A percentile compares a stretch with the other conserved stretches of the same genome.
Evolutionary conservation across 2,329 filamentous ascomycete species (phyloP).

Genomic region (Fusarium sp.): DNA sequence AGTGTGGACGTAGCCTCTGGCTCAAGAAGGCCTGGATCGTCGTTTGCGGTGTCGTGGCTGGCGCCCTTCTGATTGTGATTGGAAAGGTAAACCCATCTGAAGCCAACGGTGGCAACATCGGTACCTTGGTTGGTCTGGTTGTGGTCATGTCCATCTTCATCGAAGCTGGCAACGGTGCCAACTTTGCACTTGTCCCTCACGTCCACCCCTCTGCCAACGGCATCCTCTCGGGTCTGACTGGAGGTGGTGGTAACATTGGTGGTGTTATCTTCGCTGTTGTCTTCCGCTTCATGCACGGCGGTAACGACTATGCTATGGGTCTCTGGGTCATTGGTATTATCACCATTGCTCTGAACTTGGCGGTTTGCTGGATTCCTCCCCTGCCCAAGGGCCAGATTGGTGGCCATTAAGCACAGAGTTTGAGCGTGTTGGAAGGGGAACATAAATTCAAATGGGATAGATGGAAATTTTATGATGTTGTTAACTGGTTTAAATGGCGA

Average conservation of each 20-base stretch:
- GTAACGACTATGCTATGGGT: conserved; percentile 72
- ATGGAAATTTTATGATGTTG: neutral
- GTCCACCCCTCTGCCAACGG: conserved; percentile 87
- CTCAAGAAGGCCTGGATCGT: conserved; percentile 60
- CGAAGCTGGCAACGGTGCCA: conserved; percentile 86
- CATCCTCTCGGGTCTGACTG: conserved; percentile 78
- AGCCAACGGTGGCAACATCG: conserved; percentile 51
- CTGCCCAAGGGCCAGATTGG: conserved; percentile 61
- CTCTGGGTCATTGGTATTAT: conserved; percentile 88
- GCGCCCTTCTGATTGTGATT: conserved; percentile 69
- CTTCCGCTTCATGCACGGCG: conserved; percentile 76
- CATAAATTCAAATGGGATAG: neutral
- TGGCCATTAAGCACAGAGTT: conserved; percentile 34
- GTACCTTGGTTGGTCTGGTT: conserved; percentile 80
- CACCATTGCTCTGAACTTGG: conserved; percentile 75
- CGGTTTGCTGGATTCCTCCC: conserved; percentile 66
- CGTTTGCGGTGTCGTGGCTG: conserved; percentile 68
- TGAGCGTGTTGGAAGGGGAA: neutral
- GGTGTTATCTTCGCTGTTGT: conserved; percentile 87
- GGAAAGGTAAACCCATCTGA: conserved; percentile 72
- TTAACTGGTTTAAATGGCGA: neutral
- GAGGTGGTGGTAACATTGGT: conserved; percentile 84
- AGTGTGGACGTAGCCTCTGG: conserved; percentile 49
- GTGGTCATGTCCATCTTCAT: conserved; percentile 83
- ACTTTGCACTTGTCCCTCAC: conserved; percentile 88